Evolutionary conservation across 2,329 filamentous ascomycete species (phyloP), one percentile per base, ranked within the genome.

Genomic region (Fusarium nelsonii): DNA sequence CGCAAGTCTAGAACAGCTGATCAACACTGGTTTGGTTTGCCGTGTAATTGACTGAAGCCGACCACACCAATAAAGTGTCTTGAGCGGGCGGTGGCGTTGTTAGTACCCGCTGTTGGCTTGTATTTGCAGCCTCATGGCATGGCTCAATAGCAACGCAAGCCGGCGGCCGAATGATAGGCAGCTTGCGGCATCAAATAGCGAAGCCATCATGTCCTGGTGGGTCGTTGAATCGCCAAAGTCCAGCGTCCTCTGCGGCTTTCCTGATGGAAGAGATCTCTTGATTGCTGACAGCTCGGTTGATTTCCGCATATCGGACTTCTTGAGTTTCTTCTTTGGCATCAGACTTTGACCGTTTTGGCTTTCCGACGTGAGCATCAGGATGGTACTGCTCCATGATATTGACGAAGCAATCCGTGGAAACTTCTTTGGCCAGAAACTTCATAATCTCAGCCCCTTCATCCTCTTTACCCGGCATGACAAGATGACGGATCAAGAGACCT

Each of bases 321-420:
- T 82, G 80, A 16, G 68, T 53, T 88, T 81, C 83, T 60, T 86
- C 80, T 4, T 60, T 67, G 10, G 63, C 46, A n/a, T 65, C 70
- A 14, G 41, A 3, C 28, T 68, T 78, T 15, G 50, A 58, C 34
- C 73, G 69, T 71, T 81, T 87, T 55, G 83, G 81, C 81, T 93
- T 95, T 5, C 93, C 93, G 1, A 97, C 93, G 77, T 97, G 89
- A 0, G 92, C 93, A 68, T 91, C 87, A 0, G 92, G 92, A 66
- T 89, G 89, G 75, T 96, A 96, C 79, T 97, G 93, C 79, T 97
- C 92, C 92, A 96, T 96, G 69, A 97, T 90, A 76, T 97, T 91
- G 63, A 96, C 87, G 78, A 94, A 95, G 43, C 91, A 84, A 77
- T 96, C 92, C 57, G 82, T 85, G 5, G 91, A 92, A 3, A 97